Evolutionary conservation across 768 basidiomycete genomes (phyloP), one percentile per base, ranked within the genome.

Genomic region (Candolleomyces efflorescens): DNA sequence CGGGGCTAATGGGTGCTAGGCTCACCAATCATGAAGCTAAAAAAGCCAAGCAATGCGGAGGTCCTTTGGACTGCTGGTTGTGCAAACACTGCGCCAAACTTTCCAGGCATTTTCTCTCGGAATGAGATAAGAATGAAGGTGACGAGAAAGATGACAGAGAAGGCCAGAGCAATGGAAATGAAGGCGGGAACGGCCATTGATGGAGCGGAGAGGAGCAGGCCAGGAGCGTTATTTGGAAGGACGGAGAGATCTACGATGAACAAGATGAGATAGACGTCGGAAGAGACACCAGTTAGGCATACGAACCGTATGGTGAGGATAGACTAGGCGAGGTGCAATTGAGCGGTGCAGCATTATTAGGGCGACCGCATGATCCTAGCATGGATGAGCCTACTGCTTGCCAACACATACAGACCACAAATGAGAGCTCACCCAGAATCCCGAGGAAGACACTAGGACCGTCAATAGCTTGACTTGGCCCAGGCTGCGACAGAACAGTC

Each of bases 21-120:
- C 75, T 32, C 59, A 84, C 89, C 89, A 46, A 87, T 79, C 64
- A 90, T 73, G 69, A 90, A 91, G n/a, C 87, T 86, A 58, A 86
- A 75, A 47, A 91, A 76, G 3, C 90, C 90, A 60, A 90, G 76
- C 87, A 89, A 91, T 13, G 88, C 86, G 11, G 85, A 83, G 17
- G 72, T 60, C 20, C 78, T 78, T 58, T 88, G 86, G 12, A 87
- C 62, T 36, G 75, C 58, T 0, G 87, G 86, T 32, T 76, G 84
- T 43, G 85, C 84, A 59, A 89, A 73, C 2, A 69, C 45, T 2
- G 70, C 73, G 24, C 79, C 71, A 36, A 81, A 61, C 67, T 80
- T 84, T 12, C 75, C 80, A 22, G 77, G 75, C 76, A 90, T 79
- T 55, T 83, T 79, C 58, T 83, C 80, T 36, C 86, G 83, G 68